Base-by-base conservation (phyloP, 2,329 filamentous ascomycete species). In the Moelleriella libera region DNA sequence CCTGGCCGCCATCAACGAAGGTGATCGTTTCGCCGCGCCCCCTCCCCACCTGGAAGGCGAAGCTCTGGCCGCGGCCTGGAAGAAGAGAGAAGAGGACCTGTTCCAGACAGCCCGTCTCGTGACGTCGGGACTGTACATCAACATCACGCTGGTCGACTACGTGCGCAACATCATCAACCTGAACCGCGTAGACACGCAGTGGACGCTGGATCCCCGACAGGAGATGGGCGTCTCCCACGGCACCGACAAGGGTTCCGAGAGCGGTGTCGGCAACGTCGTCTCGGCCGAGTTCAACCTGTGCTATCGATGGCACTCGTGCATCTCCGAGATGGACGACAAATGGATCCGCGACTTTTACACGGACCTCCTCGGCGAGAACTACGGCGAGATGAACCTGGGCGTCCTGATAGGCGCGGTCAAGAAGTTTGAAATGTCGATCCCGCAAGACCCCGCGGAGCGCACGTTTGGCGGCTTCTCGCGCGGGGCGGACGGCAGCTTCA, bases 241-340 rank as follows among this genome's bases (percentile, higher is more conserved):
- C 52, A 80, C 71, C 7, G 70, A 71, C 32, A 63, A 74, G 2
- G 75, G 77, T 1, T 76, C 83, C 0, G 78, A 85, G 43, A 73
- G 80, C 29, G 88, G 85, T 41, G 78, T 84, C 0, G 88, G 88
- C 45, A 94, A 92, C 57, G 80, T 84, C 53, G 85, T 90, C 5
- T 90, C 85, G 0, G 85, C 84, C 4, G 88, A 94, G 66, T 94
- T 94, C 71, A 94, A 92, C 59, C 72, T 94, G 8, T 83, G 85
- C 54, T 94, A 94, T 62, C 75, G 87, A 52, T 94, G 87, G 86
- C 87, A 94, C 67, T 87, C 85, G 3, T 81, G 83, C 54, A 85
- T 92, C 55, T 78, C 62, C 28, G 58, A 60, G 43, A 80, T 77
- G 52, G 88, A 94, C 56, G 87, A 92, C 58, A 72, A 80, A 53